phyloP scores from a whole-genome alignment of 257 asterid genomes.

The Cynanchum wilfordii region DNA sequence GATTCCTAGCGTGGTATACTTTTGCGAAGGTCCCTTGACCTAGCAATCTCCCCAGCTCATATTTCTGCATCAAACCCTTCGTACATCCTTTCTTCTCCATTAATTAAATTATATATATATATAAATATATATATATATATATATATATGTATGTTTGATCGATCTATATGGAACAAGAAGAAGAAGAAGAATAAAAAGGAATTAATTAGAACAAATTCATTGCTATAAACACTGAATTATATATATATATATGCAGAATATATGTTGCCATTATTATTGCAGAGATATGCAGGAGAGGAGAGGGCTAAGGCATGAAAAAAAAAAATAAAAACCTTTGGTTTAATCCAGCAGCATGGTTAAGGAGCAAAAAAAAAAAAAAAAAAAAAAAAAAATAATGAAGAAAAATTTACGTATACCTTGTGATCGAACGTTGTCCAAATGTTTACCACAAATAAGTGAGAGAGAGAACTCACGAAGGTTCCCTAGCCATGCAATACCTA shows the following conservation, averaged over 20 bases:
- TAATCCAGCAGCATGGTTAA: conserved; percentile 40
- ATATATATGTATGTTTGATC: too few relatives aligned
- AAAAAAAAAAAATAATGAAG: neutral
- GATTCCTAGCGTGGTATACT: conserved; percentile 65
- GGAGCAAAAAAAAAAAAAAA: neutral
- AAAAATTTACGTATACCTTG: neutral
- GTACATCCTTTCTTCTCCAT: conserved; percentile 50
- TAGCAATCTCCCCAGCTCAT: conserved; percentile 69
- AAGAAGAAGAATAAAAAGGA: neutral
- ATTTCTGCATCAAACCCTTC: conserved; percentile 54
- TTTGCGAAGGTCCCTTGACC: conserved; percentile 93
- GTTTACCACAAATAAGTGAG: neutral
- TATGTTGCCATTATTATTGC: neutral
- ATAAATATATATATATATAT: too few relatives aligned
- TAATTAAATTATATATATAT: neutral
- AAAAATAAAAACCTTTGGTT: conserved; percentile 22
- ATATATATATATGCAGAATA: neutral
- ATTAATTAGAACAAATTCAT: too few relatives aligned
- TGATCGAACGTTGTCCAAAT: conserved; percentile 10
- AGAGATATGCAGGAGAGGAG: neutral
- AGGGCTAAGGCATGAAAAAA: conserved; percentile 8
- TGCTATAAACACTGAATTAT: too few relatives aligned
- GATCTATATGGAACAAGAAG: neutral
- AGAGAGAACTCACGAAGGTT: conserved; percentile 1
- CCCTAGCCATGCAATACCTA: conserved; percentile 6